These are phyloP conservation scores for Anthoceros angustus DNA, from an alignment of 225 moss, liverwort and hornwort genomes.

Conservation along the genomic window DNA sequence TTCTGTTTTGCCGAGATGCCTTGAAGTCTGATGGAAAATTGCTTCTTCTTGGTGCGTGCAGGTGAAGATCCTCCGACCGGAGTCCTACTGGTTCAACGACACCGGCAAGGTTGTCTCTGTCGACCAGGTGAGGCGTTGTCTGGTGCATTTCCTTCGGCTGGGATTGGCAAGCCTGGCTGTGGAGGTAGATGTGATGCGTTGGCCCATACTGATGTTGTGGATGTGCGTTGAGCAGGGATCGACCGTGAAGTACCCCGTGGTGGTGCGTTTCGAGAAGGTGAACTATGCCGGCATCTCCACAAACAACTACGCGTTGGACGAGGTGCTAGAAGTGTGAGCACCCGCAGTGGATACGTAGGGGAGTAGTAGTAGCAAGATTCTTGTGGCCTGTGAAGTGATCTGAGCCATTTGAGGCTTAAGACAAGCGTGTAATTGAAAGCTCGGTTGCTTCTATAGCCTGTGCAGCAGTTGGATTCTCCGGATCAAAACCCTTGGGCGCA, in stretches of 20 bases:
- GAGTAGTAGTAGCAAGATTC: not conserved
- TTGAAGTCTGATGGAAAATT: not conserved
- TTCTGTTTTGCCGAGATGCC: not conserved
- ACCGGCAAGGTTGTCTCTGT: conserved; percentile 59
- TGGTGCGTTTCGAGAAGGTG: conserved; percentile 65
- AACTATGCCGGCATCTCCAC: conserved; percentile 74
- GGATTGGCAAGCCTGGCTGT: no score
- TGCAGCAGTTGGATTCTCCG: no score
- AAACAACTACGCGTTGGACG: conserved; percentile 59
- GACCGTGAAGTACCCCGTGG: conserved; percentile 65
- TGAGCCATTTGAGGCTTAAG: no score
- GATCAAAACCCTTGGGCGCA: no score
- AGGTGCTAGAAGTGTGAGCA: conserved; percentile 21
- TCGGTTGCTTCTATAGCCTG: no score
- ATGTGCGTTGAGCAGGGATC: conserved; percentile 15
- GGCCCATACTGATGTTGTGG: not conserved
- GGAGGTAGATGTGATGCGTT: not conserved
- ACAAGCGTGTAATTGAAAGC: no score
- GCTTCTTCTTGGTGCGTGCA: not conserved
- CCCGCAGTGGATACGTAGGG: not conserved
- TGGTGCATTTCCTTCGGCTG: no score
- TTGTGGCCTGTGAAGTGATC: no score
- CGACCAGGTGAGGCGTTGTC: conserved; percentile 35
- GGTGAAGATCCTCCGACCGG: conserved; percentile 64
- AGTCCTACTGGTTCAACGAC: conserved; percentile 80